phyloP scores from a whole-genome alignment of 495 filamentous ascomycete genomes.

The Pyronema domesticum region DNA sequence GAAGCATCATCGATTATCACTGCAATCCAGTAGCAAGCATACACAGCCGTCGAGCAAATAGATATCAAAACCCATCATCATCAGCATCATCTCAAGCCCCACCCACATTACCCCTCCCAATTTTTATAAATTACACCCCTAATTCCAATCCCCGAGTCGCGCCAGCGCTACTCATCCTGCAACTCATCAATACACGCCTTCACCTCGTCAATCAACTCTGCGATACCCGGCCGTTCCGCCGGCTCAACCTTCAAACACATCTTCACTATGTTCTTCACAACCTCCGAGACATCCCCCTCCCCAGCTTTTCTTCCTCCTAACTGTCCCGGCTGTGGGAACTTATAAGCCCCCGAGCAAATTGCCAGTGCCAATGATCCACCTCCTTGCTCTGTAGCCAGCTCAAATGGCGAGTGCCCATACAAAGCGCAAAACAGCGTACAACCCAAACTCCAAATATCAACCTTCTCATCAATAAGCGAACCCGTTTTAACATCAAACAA shows the following conservation, averaged over 20 bases:
- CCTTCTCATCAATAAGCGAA: conserved; percentile 82
- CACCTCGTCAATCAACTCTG: conserved; percentile 67
- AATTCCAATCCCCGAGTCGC: no score
- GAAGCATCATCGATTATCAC: no score
- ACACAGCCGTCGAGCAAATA: no score
- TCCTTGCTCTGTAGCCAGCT: conserved; percentile 86
- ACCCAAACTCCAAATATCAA: conserved; percentile 93
- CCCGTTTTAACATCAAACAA: conserved; percentile 96
- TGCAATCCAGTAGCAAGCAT: no score
- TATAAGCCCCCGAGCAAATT: conserved; percentile 18
- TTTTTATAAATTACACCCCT: no score
- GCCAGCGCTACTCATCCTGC: conserved; percentile 40
- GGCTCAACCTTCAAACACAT: conserved; percentile 86
- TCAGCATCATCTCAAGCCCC: no score
- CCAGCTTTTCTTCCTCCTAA: conserved; percentile 34
- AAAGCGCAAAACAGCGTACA: conserved; percentile 93
- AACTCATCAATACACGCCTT: conserved; percentile 54
- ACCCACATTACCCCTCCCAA: no score
- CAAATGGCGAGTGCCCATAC: conserved; percentile 90
- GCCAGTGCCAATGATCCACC: conserved; percentile 55
- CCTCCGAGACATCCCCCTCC: conserved; percentile 52
- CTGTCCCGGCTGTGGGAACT: conserved; percentile 23
- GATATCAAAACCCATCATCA: no score
- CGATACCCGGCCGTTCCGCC: conserved; percentile 73
- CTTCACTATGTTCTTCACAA: conserved; percentile 68